phyloP scores from a whole-genome alignment of 331 rosid species.

The Pyracantha coccinea region DNA sequence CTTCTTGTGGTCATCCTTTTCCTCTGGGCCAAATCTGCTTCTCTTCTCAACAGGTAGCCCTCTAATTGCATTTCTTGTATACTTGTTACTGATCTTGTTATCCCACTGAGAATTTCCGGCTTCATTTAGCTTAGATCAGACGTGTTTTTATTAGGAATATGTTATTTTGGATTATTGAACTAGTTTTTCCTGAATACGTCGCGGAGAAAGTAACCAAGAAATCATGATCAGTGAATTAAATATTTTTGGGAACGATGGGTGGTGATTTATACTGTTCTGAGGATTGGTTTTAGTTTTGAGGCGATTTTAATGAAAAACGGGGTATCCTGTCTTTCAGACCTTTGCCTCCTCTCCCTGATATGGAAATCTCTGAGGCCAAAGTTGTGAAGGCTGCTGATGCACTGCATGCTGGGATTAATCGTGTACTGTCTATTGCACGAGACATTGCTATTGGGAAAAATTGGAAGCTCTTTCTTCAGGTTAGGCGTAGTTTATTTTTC shows the following conservation, averaged over 20 bases:
- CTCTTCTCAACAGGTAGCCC: slow-evolving; percentile 80
- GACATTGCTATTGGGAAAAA: slow-evolving; percentile 77
- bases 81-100: neutral
- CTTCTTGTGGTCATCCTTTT: slow-evolving; percentile 80
- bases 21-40: slow-evolving; percentile 93
- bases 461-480: slow-evolving; percentile 64
- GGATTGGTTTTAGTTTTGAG: slow-evolving; percentile 8
- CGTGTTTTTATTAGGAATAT: neutral
- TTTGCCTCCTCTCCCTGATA: slow-evolving; percentile 89
- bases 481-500: slow-evolving; percentile 14
- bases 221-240: neutral
- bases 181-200: neutral
- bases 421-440: slow-evolving; percentile 49
- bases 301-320: neutral
- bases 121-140: neutral
- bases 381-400: slow-evolving; percentile 47
- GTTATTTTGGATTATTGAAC: neutral
- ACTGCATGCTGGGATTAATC: slow-evolving; percentile 59
- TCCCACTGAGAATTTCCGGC: neutral
- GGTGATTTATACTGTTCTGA: neutral
- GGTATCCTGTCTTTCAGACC: slow-evolving; percentile 48
- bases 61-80: neutral
- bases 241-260: neutral
- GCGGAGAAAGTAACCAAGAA: neutral
- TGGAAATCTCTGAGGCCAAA: slow-evolving; percentile 73